Evolutionary conservation across 495 filamentous ascomycete species (phyloP).

Genomic region (Ramalina peruviana): DNA sequence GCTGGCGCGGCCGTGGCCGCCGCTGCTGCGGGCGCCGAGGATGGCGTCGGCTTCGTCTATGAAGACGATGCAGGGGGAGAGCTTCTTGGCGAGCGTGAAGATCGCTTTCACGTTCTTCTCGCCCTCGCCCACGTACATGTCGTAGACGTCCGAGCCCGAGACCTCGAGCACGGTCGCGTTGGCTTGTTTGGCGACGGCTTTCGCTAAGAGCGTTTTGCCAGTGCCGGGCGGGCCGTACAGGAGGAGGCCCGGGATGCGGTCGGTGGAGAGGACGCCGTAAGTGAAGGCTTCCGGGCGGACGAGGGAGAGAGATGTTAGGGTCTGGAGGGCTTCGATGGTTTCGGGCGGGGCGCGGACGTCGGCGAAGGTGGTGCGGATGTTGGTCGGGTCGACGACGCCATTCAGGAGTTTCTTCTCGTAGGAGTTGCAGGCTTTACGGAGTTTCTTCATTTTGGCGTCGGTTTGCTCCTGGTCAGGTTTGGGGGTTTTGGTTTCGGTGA

Average conservation of each 20-base stretch:
- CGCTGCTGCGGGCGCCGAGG: conserved; percentile 52
- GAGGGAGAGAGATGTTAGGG: conserved; percentile 76
- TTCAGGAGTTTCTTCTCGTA: conserved; percentile 74
- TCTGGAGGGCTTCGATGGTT: conserved; percentile 79
- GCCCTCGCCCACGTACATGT: conserved; percentile 91
- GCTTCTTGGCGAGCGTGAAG: conserved; percentile 80
- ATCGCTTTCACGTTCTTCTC: conserved; percentile 95
- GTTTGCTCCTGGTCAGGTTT: conserved; percentile 16
- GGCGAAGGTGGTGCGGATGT: conserved; percentile 72
- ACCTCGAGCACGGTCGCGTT: conserved; percentile 73
- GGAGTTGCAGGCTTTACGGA: conserved; percentile 44
- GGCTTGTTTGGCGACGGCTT: conserved; percentile 89
- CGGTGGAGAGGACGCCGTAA: conserved; percentile 85
- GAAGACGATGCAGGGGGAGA: conserved; percentile 89
- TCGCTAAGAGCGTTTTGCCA: conserved; percentile 88
- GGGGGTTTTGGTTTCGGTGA: background rate
- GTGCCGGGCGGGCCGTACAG: conserved; percentile 94
- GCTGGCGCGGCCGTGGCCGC: conserved; percentile 39
- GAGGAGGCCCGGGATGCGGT: conserved; percentile 78
- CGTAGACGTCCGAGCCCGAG: conserved; percentile 67
- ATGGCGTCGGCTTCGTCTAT: conserved; percentile 95
- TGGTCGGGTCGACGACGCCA: conserved; percentile 66
- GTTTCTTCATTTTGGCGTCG: conserved; percentile 12
- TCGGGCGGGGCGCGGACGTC: conserved; percentile 70
- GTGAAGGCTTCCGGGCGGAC: conserved; percentile 86